phyloP scores from a whole-genome alignment of 2,329 filamentous ascomycete genomes.

The Cordyceps fumosorosea region DNA sequence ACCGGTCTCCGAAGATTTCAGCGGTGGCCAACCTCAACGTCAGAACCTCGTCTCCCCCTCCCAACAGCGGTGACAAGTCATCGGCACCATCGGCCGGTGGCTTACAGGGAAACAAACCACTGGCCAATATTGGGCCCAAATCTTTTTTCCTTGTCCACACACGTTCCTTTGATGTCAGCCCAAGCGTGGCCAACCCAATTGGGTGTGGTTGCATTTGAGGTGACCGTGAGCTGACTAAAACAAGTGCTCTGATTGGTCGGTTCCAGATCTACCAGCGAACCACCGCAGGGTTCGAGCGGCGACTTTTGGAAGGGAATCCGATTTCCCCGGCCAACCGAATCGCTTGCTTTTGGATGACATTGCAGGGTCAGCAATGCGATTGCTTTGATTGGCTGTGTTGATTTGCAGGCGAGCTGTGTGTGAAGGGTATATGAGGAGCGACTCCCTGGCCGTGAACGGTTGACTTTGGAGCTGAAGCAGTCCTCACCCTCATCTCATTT shows the following conservation, averaged over 20 bases:
- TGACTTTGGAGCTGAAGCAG: background rate
- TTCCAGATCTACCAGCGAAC: background rate
- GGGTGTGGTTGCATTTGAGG: background rate
- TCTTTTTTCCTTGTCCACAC: background rate
- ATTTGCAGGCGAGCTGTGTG: background rate
- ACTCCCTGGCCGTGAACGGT: background rate
- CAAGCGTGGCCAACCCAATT: background rate
- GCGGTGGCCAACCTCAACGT: background rate
- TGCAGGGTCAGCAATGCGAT: conserved; percentile 4
- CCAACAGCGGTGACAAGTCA: background rate
- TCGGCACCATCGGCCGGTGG: conserved; percentile 4
- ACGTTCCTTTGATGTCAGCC: background rate
- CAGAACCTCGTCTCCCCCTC: background rate
- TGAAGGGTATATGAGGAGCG: conserved; percentile 8
- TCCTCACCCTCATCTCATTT: background rate
- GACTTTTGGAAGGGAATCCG: background rate
- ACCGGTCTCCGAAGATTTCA: too few relatives aligned
- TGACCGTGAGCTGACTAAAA: conserved; percentile 25
- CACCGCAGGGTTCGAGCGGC: background rate
- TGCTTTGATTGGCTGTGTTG: conserved; percentile 4
- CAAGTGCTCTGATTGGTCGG: conserved; percentile 23
- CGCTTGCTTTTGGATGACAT: conserved; percentile 4
- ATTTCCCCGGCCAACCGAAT: conserved; percentile 10
- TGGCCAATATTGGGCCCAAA: background rate
- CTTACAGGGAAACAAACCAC: background rate